Conservation (phyloP, 108 stramenopile species). For the Hondaea fermentalgiana region DNA sequence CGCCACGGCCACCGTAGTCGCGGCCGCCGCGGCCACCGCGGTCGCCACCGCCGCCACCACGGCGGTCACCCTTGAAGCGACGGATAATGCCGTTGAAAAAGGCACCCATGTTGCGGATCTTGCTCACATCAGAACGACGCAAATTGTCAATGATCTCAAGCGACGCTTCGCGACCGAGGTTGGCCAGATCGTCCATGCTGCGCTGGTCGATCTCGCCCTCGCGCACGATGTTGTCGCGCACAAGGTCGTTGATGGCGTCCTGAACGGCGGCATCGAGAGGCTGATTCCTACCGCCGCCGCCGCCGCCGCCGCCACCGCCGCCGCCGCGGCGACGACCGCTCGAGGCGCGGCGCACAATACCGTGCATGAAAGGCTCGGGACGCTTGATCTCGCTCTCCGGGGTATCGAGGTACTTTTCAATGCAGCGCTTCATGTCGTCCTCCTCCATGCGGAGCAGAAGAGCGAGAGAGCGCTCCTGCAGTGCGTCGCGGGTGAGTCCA, state of each 20-base stretch:
- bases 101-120: conserved; percentile 7
- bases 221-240: not conserved
- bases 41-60: not conserved
- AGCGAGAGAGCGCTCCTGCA: not conserved
- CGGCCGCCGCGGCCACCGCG: not conserved
- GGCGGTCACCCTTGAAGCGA: not conserved
- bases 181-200: not conserved
- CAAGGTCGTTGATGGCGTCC: not conserved
- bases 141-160: not conserved
- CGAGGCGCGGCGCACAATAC: not conserved
- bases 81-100: not conserved
- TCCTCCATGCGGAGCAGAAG: not conserved
- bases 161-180: not conserved
- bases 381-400: not conserved
- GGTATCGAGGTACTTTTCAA: not conserved
- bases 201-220: conserved; percentile 7
- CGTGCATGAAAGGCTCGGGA: not conserved
- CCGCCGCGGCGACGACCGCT: not conserved
- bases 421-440: not conserved
- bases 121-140: not conserved
- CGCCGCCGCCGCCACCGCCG: not conserved
- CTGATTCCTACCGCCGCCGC: not conserved
- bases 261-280: not conserved
- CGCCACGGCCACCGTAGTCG: not conserved
- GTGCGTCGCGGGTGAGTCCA: not conserved